Evolutionary conservation across 768 basidiomycete species (phyloP).

Genomic region (Lenzites betulinus): DNA sequence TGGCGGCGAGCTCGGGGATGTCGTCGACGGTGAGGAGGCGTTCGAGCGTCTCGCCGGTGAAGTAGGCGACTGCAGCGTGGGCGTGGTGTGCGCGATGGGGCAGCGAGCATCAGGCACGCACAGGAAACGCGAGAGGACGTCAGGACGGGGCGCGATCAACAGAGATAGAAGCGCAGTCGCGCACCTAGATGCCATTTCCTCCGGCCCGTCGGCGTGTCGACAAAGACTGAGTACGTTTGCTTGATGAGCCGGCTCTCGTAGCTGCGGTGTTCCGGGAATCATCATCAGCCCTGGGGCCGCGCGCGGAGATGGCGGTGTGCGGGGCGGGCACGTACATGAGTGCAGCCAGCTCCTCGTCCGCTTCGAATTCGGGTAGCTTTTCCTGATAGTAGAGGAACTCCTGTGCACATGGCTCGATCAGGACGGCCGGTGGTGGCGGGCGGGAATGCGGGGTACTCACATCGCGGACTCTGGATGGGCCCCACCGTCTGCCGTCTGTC

Average conservation of each 20-base stretch:
- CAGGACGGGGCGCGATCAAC: slow-evolving; percentile 2
- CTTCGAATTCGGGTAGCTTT: slow-evolving; percentile 44
- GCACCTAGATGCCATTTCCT: slow-evolving; percentile 83
- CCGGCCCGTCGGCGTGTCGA: slow-evolving; percentile 63
- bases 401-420: slow-evolving; percentile 37
- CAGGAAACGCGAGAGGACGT: slow-evolving; percentile 7
- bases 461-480: slow-evolving; percentile 75
- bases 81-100: neutral
- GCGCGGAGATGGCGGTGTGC: slow-evolving; percentile 29
- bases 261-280: slow-evolving; percentile 7
- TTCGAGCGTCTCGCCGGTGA: slow-evolving; percentile 34
- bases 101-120: slow-evolving; percentile 1
- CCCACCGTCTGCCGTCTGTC: slow-evolving; percentile 76
- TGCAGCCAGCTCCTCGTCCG: slow-evolving; percentile 21
- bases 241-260: slow-evolving; percentile 58
- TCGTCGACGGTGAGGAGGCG: slow-evolving; percentile 30
- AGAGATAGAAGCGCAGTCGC: slow-evolving; percentile 30
- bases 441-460: slow-evolving; percentile 41
- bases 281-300: slow-evolving; percentile 27
- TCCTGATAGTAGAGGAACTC: slow-evolving; percentile 81
- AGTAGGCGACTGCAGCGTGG: slow-evolving; percentile 38
- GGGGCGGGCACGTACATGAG: slow-evolving; percentile 29
- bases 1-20: slow-evolving; percentile 32
- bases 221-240: slow-evolving; percentile 80
- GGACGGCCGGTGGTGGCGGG: neutral